Evolutionary conservation across 2,329 filamentous ascomycete species (phyloP).

Genomic region (Hirsutella rhossiliensis): DNA sequence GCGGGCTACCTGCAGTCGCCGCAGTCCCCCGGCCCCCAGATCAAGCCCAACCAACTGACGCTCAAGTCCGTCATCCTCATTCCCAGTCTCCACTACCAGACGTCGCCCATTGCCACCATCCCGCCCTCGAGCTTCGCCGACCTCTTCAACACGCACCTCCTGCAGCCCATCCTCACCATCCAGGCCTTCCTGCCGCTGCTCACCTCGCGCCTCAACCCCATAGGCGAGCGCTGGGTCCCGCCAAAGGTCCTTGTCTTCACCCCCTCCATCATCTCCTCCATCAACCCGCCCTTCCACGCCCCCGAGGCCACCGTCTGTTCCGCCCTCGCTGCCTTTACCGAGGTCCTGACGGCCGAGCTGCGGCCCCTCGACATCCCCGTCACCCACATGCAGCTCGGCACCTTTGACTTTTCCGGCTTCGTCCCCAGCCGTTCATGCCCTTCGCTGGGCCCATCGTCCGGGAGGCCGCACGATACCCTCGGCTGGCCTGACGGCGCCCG

Average conservation of each 20-base stretch:
- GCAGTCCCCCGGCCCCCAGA: slow-evolving; percentile 63
- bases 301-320: slow-evolving; percentile 79
- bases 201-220: slow-evolving; percentile 45
- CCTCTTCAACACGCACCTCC: slow-evolving; percentile 80
- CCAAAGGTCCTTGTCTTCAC: slow-evolving; percentile 68
- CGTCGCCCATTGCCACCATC: slow-evolving; percentile 75
- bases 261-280: slow-evolving; percentile 67
- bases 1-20: slow-evolving; percentile 59
- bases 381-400: slow-evolving; percentile 80
- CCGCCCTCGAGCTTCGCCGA: slow-evolving; percentile 77
- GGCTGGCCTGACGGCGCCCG: slow-evolving; percentile 52
- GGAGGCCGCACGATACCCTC: slow-evolving; percentile 34
- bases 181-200: slow-evolving; percentile 81
- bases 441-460: slow-evolving; percentile 16
- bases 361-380: slow-evolving; percentile 64
- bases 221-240: slow-evolving; percentile 36
- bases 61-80: slow-evolving; percentile 75
- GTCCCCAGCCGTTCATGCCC: slow-evolving; percentile 27
- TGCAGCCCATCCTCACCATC: slow-evolving; percentile 78
- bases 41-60: slow-evolving; percentile 62
- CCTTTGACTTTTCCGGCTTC: slow-evolving; percentile 70
- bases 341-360: slow-evolving; percentile 70
- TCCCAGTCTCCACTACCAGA: slow-evolving; percentile 68
- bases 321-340: slow-evolving; percentile 75
- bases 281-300: slow-evolving; percentile 69